Percentiles rank a stretch among this genome's conserved stretches.
These are phyloP conservation scores for Pyricularia sp. DNA, from an alignment of 2,329 filamentous ascomycete genomes.

Conservation along the genomic window DNA sequence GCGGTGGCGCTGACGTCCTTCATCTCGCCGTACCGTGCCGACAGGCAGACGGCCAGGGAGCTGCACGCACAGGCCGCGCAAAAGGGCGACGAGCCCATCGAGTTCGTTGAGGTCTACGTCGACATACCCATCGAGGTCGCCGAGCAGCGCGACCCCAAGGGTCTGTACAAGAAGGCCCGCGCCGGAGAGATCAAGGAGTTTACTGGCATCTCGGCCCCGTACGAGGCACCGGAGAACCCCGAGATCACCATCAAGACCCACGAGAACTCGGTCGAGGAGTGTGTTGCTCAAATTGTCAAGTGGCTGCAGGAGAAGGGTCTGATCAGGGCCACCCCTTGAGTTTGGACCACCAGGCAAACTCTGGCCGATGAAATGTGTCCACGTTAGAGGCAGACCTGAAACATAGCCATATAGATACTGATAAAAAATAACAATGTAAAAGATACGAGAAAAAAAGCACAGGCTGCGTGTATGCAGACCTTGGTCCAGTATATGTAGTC, in stretches of 20 bases:
- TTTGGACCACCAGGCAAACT: neutral
- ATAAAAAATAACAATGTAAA: neutral
- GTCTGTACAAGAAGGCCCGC: slow-evolving; percentile 92
- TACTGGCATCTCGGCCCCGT: slow-evolving; percentile 89
- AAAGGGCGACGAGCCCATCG: slow-evolving; percentile 57
- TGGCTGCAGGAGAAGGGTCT: slow-evolving; percentile 67
- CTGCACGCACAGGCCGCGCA: slow-evolving; percentile 59
- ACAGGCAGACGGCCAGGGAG: slow-evolving; percentile 72
- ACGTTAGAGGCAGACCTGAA: neutral
- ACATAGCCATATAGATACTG: neutral
- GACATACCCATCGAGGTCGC: slow-evolving; percentile 87
- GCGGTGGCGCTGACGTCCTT: slow-evolving; percentile 89
- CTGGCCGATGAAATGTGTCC: neutral
- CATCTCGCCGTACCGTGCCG: slow-evolving; percentile 88
- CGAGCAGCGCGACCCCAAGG: slow-evolving; percentile 94
- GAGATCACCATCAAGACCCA: slow-evolving; percentile 84
- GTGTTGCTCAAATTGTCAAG: slow-evolving; percentile 72
- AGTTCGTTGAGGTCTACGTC: slow-evolving; percentile 90
- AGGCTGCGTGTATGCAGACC: neutral
- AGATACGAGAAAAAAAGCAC: neutral
- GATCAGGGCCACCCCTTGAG: slow-evolving; percentile 5
- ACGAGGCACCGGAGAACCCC: slow-evolving; percentile 77
- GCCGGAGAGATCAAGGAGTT: slow-evolving; percentile 95
- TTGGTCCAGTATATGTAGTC: neutral
- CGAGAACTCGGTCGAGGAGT: slow-evolving; percentile 78